Percentiles rank a stretch among this genome's conserved stretches.
Evolutionary conservation across 73 alveolate species (phyloP).

Genomic region (Paramecium sonneborni): DNA sequence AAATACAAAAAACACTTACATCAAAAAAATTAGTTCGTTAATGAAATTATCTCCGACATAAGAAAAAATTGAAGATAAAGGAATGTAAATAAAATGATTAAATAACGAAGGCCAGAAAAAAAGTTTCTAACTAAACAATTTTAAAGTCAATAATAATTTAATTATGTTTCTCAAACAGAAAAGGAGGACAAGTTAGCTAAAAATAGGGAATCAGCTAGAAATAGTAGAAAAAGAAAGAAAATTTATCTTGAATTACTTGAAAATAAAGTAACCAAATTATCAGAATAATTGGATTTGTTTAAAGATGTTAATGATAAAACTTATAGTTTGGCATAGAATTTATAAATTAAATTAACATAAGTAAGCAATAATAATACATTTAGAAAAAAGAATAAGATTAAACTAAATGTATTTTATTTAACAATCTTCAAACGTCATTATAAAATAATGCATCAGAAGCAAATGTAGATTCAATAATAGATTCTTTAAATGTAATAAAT

Average conservation of each 20-base stretch:
- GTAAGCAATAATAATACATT: not conserved
- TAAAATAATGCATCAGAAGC: conserved; percentile 48
- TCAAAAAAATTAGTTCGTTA: conserved; percentile 2
- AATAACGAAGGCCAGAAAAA: not conserved
- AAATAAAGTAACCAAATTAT: conserved; percentile 50
- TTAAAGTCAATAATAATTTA: conserved; percentile 1
- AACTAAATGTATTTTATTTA: conserved; percentile 47
- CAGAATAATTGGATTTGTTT: conserved; percentile 32
- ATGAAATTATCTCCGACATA: not conserved
- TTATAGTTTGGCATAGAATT: not conserved
- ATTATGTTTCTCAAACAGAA: conserved; percentile 6
- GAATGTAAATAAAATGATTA: not conserved
- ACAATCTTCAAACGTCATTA: conserved; percentile 38
- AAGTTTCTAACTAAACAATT: not conserved
- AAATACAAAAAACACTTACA: conserved; percentile 20
- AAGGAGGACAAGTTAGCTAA: conserved; percentile 71
- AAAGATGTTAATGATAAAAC: conserved; percentile 23
- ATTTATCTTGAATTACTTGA: conserved; percentile 73
- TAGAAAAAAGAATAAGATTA: conserved; percentile 61
- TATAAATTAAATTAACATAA: not conserved
- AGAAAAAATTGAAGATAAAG: not conserved
- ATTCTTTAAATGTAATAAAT: conserved; percentile 40
- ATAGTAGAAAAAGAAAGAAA: conserved; percentile 82
- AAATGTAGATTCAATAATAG: conserved; percentile 59
- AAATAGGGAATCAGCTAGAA: conserved; percentile 83